Base-by-base conservation (phyloP, 2,329 filamentous ascomycete genomes). In the Blumeriella jaapii region DNA sequence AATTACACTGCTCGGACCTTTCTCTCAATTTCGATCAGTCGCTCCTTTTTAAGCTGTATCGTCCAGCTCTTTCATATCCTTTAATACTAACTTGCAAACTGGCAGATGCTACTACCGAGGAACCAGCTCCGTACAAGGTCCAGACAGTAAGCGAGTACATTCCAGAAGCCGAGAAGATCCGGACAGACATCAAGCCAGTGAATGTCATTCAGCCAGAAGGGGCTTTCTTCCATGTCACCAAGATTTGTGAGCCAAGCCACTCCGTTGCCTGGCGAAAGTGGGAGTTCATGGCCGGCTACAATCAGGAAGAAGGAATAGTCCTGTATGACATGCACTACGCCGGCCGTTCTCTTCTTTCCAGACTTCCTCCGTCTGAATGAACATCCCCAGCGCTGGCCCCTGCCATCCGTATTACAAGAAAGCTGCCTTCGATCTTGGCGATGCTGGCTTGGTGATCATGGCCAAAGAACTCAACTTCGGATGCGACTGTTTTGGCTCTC, bases 401-500 rank as follows among this genome's bases (percentile, higher is more conserved):
- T 67, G 78, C 3, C 67, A 71, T 31, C 78, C 78, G 2, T 82
- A 68, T 55, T 74, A 80, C 58, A 75, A 75, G 55, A 82, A 82
- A 55, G 68, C 74, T 5, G 78, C 78, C 0, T 82, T 82, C 45
- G 78, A 82, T 54, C 64, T 81, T 15, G 78, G 78, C 19, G 77
- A 82, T 53, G 74, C 66, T 23, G 69, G 75, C 19, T 74, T 74
- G 9, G 76, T 78, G 28, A 64, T 74, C 39, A 78, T 75, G 62
- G 74, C 76, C 39, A 82, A 82, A 53, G 74, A 81, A 51, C 61
- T 82, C 2, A 69, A 78, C 47, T 62, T 82, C 2, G 78, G 78
- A 17, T 82, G 78, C 48, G 78, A 82, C 53, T 82, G 78, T 48
- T 61, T 82, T 1, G 78, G 78, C 3, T 71, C 74, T 12, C 82